phyloP scores from a whole-genome alignment of 768 basidiomycete genomes.

The Leucocoprinus sp. region DNA sequence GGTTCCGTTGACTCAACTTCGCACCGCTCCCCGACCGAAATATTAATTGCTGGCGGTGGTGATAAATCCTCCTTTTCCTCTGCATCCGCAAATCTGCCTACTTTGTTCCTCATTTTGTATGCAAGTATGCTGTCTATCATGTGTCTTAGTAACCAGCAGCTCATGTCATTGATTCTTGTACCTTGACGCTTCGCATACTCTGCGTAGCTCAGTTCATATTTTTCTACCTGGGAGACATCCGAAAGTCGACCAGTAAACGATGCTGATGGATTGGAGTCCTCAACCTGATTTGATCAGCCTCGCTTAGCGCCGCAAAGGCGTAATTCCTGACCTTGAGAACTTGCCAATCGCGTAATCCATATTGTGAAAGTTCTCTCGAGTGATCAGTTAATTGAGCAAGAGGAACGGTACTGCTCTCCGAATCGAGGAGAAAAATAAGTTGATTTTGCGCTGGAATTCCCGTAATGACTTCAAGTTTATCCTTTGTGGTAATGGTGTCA shows the following conservation, averaged over 20 bases:
- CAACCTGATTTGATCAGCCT: conserved; percentile 36
- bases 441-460: conserved; percentile 78
- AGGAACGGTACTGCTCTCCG: conserved; percentile 42
- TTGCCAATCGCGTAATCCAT: conserved; percentile 69
- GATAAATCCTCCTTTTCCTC: conserved; percentile 19
- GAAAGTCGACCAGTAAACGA: conserved; percentile 79
- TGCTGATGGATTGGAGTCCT: conserved; percentile 66
- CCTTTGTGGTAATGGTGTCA: conserved; percentile 28
- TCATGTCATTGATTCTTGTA: conserved; percentile 21
- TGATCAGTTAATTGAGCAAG: conserved; percentile 60
- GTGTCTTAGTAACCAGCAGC: not conserved
- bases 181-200: conserved; percentile 80
- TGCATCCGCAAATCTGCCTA: conserved; percentile 78
- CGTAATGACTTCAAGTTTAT: conserved; percentile 85
- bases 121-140: conserved; percentile 78
- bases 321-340: conserved; percentile 59
- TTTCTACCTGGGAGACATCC: conserved; percentile 82
- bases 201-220: conserved; percentile 79
- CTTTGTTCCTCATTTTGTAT: conserved; percentile 79
- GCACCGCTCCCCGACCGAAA: conserved; percentile 69
- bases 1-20: conserved; percentile 69
- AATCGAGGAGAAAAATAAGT: conserved; percentile 50
- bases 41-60: conserved; percentile 30
- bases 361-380: conserved; percentile 59
- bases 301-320: not conserved